Evolutionary conservation across 106 monocot species (phyloP).

Genomic region (Xerophyta viscosa): DNA sequence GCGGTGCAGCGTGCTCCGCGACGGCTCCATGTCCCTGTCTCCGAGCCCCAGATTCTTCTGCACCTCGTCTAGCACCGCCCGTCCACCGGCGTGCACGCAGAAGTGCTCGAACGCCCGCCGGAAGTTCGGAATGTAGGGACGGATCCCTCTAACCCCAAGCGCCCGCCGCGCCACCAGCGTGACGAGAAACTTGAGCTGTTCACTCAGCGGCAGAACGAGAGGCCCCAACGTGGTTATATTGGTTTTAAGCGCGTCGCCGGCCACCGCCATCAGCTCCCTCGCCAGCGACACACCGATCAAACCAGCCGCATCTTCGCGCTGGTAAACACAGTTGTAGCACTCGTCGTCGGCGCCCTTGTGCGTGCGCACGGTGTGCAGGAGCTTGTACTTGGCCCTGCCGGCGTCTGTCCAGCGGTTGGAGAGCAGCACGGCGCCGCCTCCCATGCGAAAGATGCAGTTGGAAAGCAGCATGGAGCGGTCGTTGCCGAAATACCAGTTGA

Average conservation of each 20-base stretch:
- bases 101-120: conserved; percentile 8
- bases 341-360: conserved; percentile 42
- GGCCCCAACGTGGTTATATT: conserved; percentile 29
- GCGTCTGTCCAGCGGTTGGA: conserved; percentile 51
- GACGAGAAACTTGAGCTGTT: conserved; percentile 1
- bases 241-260: conserved; percentile 27
- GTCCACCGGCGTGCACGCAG: conserved; percentile 12
- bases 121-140: conserved; percentile 8
- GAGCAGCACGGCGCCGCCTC: conserved; percentile 62
- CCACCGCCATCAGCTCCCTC: conserved; percentile 28
- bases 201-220: conserved; percentile 17
- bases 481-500: conserved; percentile 94
- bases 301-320: conserved; percentile 21
- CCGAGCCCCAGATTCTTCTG: conserved; percentile 4
- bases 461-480: conserved; percentile 83
- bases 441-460: conserved; percentile 90
- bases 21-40: conserved; percentile 7
- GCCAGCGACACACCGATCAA: conserved; percentile 23
- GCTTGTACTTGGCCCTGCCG: conserved; percentile 50
- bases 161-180: conserved; percentile 9
- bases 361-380: conserved; percentile 58
- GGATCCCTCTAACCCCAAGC: conserved; percentile 2
- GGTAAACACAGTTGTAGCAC: conserved; percentile 45
- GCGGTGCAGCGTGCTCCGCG: conserved; percentile 17
- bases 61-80: conserved; percentile 11